Base-by-base conservation (phyloP, 2,329 filamentous ascomycete species). In the Onygenales sp. region DNA sequence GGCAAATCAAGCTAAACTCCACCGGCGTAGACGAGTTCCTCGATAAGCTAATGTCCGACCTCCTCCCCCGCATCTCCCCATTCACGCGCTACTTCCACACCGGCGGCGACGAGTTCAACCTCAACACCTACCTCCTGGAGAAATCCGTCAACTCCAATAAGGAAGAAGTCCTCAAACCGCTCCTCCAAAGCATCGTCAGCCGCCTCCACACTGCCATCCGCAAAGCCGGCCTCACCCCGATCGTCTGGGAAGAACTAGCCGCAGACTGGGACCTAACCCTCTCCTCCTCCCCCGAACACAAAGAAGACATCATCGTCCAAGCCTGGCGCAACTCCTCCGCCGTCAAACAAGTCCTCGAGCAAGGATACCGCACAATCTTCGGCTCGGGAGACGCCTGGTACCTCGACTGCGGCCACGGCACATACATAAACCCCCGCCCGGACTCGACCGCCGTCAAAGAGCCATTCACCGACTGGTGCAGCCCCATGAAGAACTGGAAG, bases 201-300 rank as follows among this genome's bases (percentile, higher is more conserved):
- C 77, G 79, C 6, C 36, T 84, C 61, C 86, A 91, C 67, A 75
- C 70, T 33, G 80, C 83, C 45, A 75, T 93, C 42, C 74, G 81
- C 45, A 71, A 77, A 43, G 75, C 78, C 5, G 85, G 85, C 4
- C 71, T 95, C 50, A 80, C 78, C 4, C 88, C 89, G 0, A 74
- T 95, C 21, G 87, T 91, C 1, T 95, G 90, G 90, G 88, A 95
- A 67, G 90, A 95, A 68, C 89, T 93, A 77, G 74, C 88, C 1
- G 74, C 87, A 8, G 76, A 83, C 27, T 95, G 88, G 85, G 87
- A 91, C 64, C 72, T 93, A 45, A 86, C 80, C 0, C 72, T 95
- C 5, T 39, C 55, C 46, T 4, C 36, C 51, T 21, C 47, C 42
- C 83, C 82, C 2, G 68, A 77, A 11, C 83, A 90, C 61, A 50